phyloP scores from a whole-genome alignment of 768 basidiomycete genomes.

The Lanmaoa pseudosensibilis region DNA sequence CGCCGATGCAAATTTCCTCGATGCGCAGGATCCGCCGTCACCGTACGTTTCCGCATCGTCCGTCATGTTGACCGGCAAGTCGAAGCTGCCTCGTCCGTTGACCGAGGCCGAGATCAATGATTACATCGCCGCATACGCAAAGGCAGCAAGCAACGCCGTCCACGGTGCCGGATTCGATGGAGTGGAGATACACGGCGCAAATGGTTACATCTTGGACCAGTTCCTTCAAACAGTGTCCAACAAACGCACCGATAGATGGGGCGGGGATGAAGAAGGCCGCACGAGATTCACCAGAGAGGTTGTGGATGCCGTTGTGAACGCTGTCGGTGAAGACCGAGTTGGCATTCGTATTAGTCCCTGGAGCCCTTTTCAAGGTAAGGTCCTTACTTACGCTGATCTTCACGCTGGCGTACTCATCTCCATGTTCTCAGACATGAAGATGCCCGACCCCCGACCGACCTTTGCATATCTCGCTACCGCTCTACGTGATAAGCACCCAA shows the following conservation, averaged over 20 bases:
- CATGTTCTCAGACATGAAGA: conserved; percentile 45
- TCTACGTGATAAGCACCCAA: conserved; percentile 33
- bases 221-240: conserved; percentile 62
- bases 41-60: conserved; percentile 37
- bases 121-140: conserved; percentile 29
- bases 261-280: conserved; percentile 63
- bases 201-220: conserved; percentile 55
- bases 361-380: conserved; percentile 41
- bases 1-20: conserved; percentile 36
- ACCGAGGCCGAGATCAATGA: conserved; percentile 34
- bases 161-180: conserved; percentile 46
- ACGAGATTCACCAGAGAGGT: conserved; percentile 57
- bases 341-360: conserved; percentile 61
- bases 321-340: conserved; percentile 54
- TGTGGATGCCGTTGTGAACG: conserved; percentile 47
- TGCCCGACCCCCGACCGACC: conserved; percentile 54
- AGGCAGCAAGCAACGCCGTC: conserved; percentile 38
- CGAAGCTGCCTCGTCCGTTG: conserved; percentile 19
- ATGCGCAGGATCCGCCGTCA: conserved; percentile 29
- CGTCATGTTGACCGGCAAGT: conserved; percentile 21
- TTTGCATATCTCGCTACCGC: conserved; percentile 50
- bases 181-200: conserved; percentile 44
- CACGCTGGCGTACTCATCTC: background rate
- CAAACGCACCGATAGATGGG: conserved; percentile 62
- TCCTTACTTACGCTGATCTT: background rate